Conservation (phyloP, 106 monocot species). For the Phalaenopsis aphrodite region DNA sequence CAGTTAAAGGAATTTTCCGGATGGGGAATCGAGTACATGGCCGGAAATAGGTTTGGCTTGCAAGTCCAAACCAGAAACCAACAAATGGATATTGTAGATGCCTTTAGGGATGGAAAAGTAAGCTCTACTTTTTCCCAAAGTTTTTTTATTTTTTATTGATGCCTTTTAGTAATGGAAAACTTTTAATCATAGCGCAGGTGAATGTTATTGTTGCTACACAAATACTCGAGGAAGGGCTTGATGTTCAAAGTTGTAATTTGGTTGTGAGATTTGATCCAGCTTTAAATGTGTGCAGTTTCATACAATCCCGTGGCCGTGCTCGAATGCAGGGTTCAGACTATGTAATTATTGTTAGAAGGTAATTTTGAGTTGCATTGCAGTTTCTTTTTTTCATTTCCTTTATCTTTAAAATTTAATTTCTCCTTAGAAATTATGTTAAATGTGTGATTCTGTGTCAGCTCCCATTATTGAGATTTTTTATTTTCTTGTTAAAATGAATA, state of each 20-base stretch:
- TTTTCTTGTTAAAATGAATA: background rate
- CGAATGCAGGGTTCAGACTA: slow-evolving; percentile 58
- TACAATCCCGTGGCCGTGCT: slow-evolving; percentile 72
- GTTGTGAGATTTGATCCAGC: slow-evolving; percentile 61
- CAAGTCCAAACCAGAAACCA: slow-evolving; percentile 39
- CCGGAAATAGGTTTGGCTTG: slow-evolving; percentile 30
- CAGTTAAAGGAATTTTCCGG: slow-evolving; percentile 25
- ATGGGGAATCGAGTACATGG: slow-evolving; percentile 44
- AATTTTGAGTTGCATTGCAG: background rate
- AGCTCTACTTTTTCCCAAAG: background rate
- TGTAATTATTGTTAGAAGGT: slow-evolving; percentile 43
- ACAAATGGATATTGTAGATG: slow-evolving; percentile 43
- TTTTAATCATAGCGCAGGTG: slow-evolving; percentile 22
- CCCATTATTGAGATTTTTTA: background rate
- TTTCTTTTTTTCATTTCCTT: background rate
- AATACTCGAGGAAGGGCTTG: slow-evolving; percentile 72
- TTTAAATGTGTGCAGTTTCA: slow-evolving; percentile 58
- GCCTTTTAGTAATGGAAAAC: background rate
- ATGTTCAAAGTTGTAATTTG: slow-evolving; percentile 69
- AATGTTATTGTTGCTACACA: slow-evolving; percentile 68
- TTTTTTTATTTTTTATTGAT: background rate
- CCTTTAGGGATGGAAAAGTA: slow-evolving; percentile 52
- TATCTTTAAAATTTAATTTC: background rate
- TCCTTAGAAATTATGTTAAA: background rate
- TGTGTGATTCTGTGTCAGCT: background rate